Evolutionary conservation across 2,329 filamentous ascomycete genomes (phyloP).

Genomic region (Scedosporium boydii): DNA sequence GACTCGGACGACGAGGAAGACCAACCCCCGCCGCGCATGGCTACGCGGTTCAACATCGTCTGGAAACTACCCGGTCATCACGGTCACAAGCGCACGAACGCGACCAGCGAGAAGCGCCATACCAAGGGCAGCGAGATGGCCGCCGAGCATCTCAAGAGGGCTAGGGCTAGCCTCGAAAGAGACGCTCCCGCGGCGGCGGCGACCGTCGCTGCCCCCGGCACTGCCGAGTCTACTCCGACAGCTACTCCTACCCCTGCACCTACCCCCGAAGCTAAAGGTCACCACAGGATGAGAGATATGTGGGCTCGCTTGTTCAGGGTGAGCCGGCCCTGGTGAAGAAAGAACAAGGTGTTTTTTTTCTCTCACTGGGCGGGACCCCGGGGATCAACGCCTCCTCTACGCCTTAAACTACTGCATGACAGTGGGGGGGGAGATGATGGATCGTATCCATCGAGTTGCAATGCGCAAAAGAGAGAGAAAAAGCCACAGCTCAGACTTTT

Average conservation of each 20-base stretch:
- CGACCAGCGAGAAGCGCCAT: slow-evolving; percentile 7
- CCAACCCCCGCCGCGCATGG: neutral
- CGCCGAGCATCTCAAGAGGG: slow-evolving; percentile 9
- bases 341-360: too few relatives aligned
- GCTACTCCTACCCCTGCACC: neutral
- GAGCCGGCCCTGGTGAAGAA: neutral
- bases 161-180: slow-evolving; percentile 8
- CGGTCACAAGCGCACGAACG: slow-evolving; percentile 8
- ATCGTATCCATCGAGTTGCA: too few relatives aligned
- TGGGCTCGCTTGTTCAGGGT: slow-evolving; percentile 4
- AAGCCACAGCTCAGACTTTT: too few relatives aligned
- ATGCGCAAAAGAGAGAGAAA: too few relatives aligned
- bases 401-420: too few relatives aligned
- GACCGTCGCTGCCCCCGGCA: neutral
- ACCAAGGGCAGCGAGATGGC: slow-evolving; percentile 8
- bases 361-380: too few relatives aligned
- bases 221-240: neutral
- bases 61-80: neutral
- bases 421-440: too few relatives aligned
- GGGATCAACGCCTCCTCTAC: too few relatives aligned
- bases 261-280: neutral
- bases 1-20: slow-evolving; percentile 7
- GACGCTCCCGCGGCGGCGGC: neutral
- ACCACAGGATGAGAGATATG: neutral
- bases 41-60: neutral